Base-by-base conservation (phyloP, 495 filamentous ascomycete genomes). In the Lasiosphaeris hirsuta region DNA sequence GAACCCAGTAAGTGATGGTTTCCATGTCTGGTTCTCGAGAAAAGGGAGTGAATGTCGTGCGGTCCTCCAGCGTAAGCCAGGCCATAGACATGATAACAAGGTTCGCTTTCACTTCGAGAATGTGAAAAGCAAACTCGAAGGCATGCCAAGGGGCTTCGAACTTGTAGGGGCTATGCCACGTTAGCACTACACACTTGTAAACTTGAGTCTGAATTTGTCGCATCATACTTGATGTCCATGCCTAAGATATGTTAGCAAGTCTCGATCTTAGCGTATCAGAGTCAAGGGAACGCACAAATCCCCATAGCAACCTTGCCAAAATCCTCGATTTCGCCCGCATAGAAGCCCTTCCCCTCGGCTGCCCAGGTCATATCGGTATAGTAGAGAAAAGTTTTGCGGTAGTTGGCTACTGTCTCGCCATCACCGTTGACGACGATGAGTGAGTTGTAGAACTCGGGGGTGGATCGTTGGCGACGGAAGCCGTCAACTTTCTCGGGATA, bases 301-400 rank as follows among this genome's bases (percentile, higher is more conserved):
- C 92, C 93, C 66, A 90, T 87, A 3, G 89, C 85, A 10, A 89
- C 85, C 7, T 82, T 75, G n/a, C 80, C 82, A 23, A 84, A 58
- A n/a, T 69, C 73, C 6, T 74, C 75, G 15, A 86, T 67, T 4
- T 70, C 59, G 2, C 78, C 81, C 38, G 67, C 62, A 66, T 67
- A 86, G 63, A 87, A 90, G 13, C 86, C 86, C 4, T 75, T 72
- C 10, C 90, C 90, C 72, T 96, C 92, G 2, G 79, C 69, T 1
- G 93, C 91, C 94, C 94, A 98, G 0, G 85, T 89, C 65, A 91
- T 90, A 65, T 97, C 93, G 0, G 90, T 94, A 72, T 89, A 89
- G 70, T 93, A 97, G 54, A 98, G 80, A 62, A 92, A 92, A 18
- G 77, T 78, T 69, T 98, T 98, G 62, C 94, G 86, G 70, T 96